phyloP scores from a whole-genome alignment of 495 filamentous ascomycete genomes.

The Corynascus novoguineensis region DNA sequence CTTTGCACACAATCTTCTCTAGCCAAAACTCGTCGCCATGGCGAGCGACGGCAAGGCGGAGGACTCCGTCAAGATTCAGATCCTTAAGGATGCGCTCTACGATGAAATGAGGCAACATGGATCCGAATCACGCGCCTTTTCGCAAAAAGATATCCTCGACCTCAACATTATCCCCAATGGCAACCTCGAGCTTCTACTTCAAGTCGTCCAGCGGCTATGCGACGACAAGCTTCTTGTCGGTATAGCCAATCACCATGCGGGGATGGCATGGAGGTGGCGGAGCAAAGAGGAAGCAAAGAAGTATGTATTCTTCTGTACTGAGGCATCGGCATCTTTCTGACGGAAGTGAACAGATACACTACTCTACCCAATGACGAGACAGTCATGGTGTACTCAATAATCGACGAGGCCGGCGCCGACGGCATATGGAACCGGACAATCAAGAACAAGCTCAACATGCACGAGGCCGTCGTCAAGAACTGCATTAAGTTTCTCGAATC shows the following conservation, averaged over 20 bases:
- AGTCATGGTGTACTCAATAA: slow-evolving; percentile 72
- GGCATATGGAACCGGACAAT: slow-evolving; percentile 87
- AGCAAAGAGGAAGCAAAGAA: slow-evolving; percentile 65
- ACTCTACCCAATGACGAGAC: slow-evolving; percentile 61
- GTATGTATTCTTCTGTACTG: slow-evolving; percentile 37
- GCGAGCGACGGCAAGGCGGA: slow-evolving; percentile 15
- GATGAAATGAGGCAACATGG: slow-evolving; percentile 30
- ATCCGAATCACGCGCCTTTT: slow-evolving; percentile 51
- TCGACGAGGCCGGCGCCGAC: slow-evolving; percentile 72
- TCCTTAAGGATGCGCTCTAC: slow-evolving; percentile 34
- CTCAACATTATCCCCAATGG: slow-evolving; percentile 56
- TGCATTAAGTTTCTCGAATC: slow-evolving; percentile 71
- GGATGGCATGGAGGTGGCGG: slow-evolving; percentile 61
- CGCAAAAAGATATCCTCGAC: slow-evolving; percentile 60
- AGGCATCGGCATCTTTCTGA: background rate
- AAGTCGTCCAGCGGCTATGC: slow-evolving; percentile 56
- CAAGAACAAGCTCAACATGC: slow-evolving; percentile 65
- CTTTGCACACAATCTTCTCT: background rate
- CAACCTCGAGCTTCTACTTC: slow-evolving; percentile 52
- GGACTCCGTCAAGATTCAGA: slow-evolving; percentile 22
- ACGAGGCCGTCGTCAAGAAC: slow-evolving; percentile 68
- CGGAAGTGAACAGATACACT: slow-evolving; percentile 49
- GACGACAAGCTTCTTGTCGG: slow-evolving; percentile 65
- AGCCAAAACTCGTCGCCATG: slow-evolving; percentile 11
- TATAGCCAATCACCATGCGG: slow-evolving; percentile 48